A percentile compares a stretch with the other conserved stretches of the same genome.
phyloP scores from a whole-genome alignment of 139 green algal genomes.

The Chlamydomonas sp. region DNA sequence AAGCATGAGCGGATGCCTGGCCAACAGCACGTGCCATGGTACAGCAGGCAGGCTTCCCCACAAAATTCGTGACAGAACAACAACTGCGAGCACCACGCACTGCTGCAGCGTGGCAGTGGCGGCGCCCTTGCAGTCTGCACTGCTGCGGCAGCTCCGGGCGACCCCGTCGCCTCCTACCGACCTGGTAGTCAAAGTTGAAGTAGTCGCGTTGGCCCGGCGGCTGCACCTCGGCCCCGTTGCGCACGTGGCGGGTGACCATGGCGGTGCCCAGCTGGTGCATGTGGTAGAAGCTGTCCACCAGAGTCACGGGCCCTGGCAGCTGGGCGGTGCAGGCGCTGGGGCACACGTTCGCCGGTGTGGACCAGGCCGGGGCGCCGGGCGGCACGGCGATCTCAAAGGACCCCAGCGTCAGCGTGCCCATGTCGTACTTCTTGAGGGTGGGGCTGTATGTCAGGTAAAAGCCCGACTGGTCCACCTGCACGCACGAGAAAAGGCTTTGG shows the following conservation, averaged over 20 bases:
- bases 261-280: slow-evolving; percentile 12
- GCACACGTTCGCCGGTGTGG: slow-evolving; percentile 3
- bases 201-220: slow-evolving; percentile 7
- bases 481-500: neutral
- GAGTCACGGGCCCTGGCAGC: neutral
- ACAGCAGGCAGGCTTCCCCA: too few species aligned
- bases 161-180: neutral
- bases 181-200: slow-evolving; percentile 20
- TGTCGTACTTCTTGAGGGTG: slow-evolving; percentile 21
- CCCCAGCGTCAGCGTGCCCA: slow-evolving; percentile 30
- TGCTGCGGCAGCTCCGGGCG: neutral
- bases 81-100: too few species aligned
- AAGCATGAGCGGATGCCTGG: neutral
- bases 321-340: neutral
- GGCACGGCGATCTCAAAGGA: slow-evolving; percentile 10
- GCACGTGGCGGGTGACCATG: slow-evolving; percentile 21
- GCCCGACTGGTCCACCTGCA: slow-evolving; percentile 11
- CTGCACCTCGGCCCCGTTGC: neutral
- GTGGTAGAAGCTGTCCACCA: slow-evolving; percentile 31
- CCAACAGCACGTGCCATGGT: too few species aligned
- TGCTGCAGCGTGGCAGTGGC: neutral
- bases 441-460: slow-evolving; percentile 8
- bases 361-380: neutral
- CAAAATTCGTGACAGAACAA: too few species aligned
- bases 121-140: neutral